Base-by-base conservation (phyloP, 768 basidiomycete species). In the Collybia mongolica region DNA sequence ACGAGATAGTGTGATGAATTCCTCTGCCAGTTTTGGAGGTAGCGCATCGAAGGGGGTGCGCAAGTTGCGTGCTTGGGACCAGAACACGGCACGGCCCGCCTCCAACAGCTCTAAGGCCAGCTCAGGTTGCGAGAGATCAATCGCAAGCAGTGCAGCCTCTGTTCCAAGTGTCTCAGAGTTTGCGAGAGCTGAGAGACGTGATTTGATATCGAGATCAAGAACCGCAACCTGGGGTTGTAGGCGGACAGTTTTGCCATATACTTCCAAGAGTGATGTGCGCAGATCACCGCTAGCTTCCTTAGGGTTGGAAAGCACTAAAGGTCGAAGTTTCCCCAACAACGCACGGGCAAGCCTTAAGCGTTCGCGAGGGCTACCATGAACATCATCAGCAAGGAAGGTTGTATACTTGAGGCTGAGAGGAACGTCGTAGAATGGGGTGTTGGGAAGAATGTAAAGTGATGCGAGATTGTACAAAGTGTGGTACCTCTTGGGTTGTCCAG, bases 51-150 rank as follows among this genome's bases (percentile, higher is more conserved):
- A 14, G 0, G 66, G 62, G 7, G 58, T 6, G 61, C 56, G 6
- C 9, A 65, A 54, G 9, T 60, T 51, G 18, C 57, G 54, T 0
- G 64, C 46, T 37, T 68, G 68, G 22, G 45, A 52, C 66, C 69
- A 69, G 6, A 64, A 50, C 15, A 66, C 45, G 20, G 60, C 60
- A 3, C 65, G 59, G 2, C 67, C 64, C 46, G 63, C 59, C 29
- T 67, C 65, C 6, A 74, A 59, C 61, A 70, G 61, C 52, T 72
- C 68, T 24, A 73, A 57, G n/a, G 62, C 66, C 18, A 48, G 57
- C 5, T 63, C 49, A 14, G 56, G 46, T 9, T 63, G 52, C 9
- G 46, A 46, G 4, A 44, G 18, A 24, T 54, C 46, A 28, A 65
- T 59, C 6, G 66, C 67, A 18, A 58, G 60, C 7, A 61, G 55